These are phyloP conservation scores for Amesomyces nigricolor DNA, from an alignment of 2,329 filamentous ascomycete genomes.

Conservation along the genomic window DNA sequence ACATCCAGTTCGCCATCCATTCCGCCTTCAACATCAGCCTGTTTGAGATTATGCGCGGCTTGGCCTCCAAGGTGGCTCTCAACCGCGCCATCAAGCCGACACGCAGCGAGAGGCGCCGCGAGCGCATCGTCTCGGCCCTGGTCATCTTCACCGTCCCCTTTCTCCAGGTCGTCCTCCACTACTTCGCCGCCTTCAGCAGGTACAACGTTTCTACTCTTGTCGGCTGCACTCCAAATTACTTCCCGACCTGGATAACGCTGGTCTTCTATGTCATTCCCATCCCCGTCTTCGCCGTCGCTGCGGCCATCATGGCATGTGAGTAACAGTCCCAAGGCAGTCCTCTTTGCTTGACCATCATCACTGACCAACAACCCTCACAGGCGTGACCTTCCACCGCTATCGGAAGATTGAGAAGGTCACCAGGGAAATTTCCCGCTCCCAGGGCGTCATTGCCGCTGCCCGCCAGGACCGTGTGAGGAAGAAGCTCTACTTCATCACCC, in stretches of 20 bases:
- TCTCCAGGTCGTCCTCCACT: slow-evolving; percentile 44
- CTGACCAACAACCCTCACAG: slow-evolving; percentile 29
- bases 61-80: slow-evolving; percentile 46
- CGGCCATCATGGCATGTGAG: slow-evolving; percentile 46
- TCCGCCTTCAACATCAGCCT: slow-evolving; percentile 46
- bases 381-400: slow-evolving; percentile 45
- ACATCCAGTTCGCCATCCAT: slow-evolving; percentile 33
- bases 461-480: slow-evolving; percentile 45
- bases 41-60: slow-evolving; percentile 50
- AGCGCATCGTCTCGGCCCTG: slow-evolving; percentile 43
- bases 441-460: slow-evolving; percentile 36
- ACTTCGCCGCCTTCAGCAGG: slow-evolving; percentile 42
- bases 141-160: slow-evolving; percentile 51
- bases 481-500: slow-evolving; percentile 51
- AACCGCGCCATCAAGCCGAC: slow-evolving; percentile 38
- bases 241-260: slow-evolving; percentile 43
- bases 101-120: slow-evolving; percentile 37
- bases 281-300: slow-evolving; percentile 38
- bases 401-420: slow-evolving; percentile 41
- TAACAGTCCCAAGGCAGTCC: slow-evolving; percentile 8
- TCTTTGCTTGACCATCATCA: not conserved
- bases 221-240: slow-evolving; percentile 44
- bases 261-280: slow-evolving; percentile 45
- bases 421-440: slow-evolving; percentile 33
- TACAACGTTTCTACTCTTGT: slow-evolving; percentile 46